Evolutionary conservation across 805 yeast genomes (phyloP).

Genomic region (Ogataea dorogensis): DNA sequence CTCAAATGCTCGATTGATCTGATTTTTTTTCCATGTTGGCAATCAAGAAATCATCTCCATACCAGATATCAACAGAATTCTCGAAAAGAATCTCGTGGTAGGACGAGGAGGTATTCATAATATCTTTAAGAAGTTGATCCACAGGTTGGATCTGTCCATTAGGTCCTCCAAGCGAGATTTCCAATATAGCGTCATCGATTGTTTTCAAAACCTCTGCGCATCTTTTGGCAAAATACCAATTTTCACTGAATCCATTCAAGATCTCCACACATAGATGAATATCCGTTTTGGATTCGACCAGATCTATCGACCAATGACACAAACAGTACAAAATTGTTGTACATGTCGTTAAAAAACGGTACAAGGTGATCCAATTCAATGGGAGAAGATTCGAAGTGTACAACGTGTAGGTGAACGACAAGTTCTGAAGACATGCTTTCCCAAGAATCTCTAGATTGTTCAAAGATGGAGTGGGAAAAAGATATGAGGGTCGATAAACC

Average conservation of each 20-base stretch:
- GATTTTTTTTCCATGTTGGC: background rate
- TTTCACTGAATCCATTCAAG: slow-evolving; percentile 43
- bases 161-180: slow-evolving; percentile 40
- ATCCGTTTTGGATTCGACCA: slow-evolving; percentile 45
- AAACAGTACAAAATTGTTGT: slow-evolving; percentile 47
- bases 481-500: slow-evolving; percentile 49
- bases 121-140: slow-evolving; percentile 39
- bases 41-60: slow-evolving; percentile 34
- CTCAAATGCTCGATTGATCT: background rate
- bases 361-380: slow-evolving; percentile 48
- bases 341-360: slow-evolving; percentile 46
- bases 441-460: slow-evolving; percentile 43
- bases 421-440: slow-evolving; percentile 43
- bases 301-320: slow-evolving; percentile 46
- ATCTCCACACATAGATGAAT: slow-evolving; percentile 46
- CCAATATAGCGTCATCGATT: slow-evolving; percentile 43
- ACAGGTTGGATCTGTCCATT: slow-evolving; percentile 37
- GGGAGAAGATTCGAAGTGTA: slow-evolving; percentile 46
- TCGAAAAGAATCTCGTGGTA: slow-evolving; percentile 45
- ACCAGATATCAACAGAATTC: slow-evolving; percentile 45
- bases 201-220: slow-evolving; percentile 44
- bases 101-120: slow-evolving; percentile 44
- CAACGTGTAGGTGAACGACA: slow-evolving; percentile 45
- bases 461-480: slow-evolving; percentile 44
- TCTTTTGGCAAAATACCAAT: slow-evolving; percentile 46